A percentile compares a stretch with the other conserved stretches of the same genome.
phyloP scores from a whole-genome alignment of 176 grass and related monocot genomes.

The Oryza glaberrima region DNA sequence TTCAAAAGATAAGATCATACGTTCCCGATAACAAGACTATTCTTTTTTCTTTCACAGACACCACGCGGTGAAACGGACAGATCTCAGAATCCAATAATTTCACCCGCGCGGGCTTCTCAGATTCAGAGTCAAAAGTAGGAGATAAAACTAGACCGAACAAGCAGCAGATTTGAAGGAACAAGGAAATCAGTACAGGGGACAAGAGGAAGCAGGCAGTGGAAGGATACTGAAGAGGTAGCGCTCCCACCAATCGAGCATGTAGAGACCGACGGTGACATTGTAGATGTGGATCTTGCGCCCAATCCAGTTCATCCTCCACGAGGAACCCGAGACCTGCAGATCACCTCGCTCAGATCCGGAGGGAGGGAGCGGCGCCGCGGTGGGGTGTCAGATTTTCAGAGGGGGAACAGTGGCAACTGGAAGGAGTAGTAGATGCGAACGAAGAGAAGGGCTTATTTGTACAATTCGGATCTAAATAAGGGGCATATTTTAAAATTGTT shows the following conservation, averaged over 20 bases:
- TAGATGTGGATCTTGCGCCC: slow-evolving; percentile 85
- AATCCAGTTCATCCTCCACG: slow-evolving; percentile 74
- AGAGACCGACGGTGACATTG: slow-evolving; percentile 87
- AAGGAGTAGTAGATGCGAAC: not conserved
- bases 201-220: slow-evolving; percentile 3
- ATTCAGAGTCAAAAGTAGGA: slow-evolving; percentile 23
- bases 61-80: not conserved
- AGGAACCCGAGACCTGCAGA: slow-evolving; percentile 9
- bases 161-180: not conserved
- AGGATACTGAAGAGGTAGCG: slow-evolving; percentile 97
- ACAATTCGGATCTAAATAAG: not conserved
- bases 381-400: not conserved
- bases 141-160: not conserved
- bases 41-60: not conserved
- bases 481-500: not conserved
- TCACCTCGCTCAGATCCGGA: slow-evolving; percentile 44
- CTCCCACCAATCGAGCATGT: slow-evolving; percentile 99
- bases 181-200: not conserved
- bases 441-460: not conserved
- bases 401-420: not conserved
- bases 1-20: not conserved
- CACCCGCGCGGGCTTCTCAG: not conserved
- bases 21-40: not conserved
- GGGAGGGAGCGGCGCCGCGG: not conserved
- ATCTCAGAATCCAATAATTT: slow-evolving; percentile 16